These are phyloP conservation scores for Penicillium silybi DNA, from an alignment of 495 filamentous ascomycete species.

Conservation along the genomic window DNA sequence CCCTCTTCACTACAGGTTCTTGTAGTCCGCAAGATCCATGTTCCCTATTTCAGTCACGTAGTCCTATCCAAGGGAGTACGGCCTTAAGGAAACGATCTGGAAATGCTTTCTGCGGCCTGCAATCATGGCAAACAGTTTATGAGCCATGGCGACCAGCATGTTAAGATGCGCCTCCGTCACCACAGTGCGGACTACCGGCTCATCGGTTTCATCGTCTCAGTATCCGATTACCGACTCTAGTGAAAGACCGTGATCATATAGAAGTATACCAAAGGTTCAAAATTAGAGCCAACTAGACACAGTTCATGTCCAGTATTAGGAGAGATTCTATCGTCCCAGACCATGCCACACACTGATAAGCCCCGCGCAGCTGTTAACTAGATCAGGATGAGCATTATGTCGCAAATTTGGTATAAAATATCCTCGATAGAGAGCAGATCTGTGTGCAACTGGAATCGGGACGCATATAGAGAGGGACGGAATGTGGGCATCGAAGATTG, in stretches of 20 bases:
- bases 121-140: constrained; percentile 75
- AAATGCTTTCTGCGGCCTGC: no score
- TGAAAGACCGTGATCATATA: constrained; percentile 50
- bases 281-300: constrained; percentile 82
- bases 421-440: constrained; percentile 78
- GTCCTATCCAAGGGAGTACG: no score
- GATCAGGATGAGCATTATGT: constrained; percentile 68
- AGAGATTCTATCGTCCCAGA: no score
- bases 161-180: constrained; percentile 58
- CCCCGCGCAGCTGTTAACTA: constrained; percentile 87
- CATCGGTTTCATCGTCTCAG: constrained; percentile 32
- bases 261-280: constrained; percentile 80
- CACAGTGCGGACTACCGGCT: constrained; percentile 33
- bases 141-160: constrained; percentile 62
- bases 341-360: no score
- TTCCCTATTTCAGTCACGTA: no score
- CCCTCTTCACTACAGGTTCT: no score
- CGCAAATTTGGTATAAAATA: constrained; percentile 68
- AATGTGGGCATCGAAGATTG: constrained; percentile 5
- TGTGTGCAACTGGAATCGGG: constrained; percentile 32
- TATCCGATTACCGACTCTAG: constrained; percentile 77
- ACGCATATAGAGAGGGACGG: constrained; percentile 6
- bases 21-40: no score
- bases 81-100: no score
- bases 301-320: constrained; percentile 41